Percentiles rank a stretch among this genome's conserved stretches.
phyloP scores from a whole-genome alignment of 495 filamentous ascomycete species.

The Recurvomyces mirabilis region DNA sequence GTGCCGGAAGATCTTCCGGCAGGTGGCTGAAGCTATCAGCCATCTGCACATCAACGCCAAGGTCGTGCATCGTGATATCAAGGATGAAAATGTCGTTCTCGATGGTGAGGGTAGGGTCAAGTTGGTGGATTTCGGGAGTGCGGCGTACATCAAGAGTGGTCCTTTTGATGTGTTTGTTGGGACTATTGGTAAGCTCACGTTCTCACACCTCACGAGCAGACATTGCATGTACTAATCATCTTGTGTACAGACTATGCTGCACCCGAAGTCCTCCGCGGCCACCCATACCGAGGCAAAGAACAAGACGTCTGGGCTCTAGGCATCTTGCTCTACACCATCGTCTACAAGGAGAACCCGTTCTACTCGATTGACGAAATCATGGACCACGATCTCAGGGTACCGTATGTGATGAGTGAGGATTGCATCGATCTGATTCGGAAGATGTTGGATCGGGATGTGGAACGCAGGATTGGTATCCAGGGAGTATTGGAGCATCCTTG shows the following conservation, averaged over 20 bases:
- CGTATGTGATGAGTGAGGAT: constrained; percentile 80
- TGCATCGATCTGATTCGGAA: constrained; percentile 78
- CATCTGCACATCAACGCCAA: constrained; percentile 84
- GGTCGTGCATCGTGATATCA: constrained; percentile 96
- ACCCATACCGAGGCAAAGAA: constrained; percentile 87
- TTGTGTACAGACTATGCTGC: constrained; percentile 74
- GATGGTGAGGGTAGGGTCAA: constrained; percentile 95
- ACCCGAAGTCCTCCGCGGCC: constrained; percentile 89
- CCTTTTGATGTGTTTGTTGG: constrained; percentile 99
- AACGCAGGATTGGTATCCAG: constrained; percentile 66
- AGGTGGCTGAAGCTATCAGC: constrained; percentile 79
- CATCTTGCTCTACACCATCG: constrained; percentile 93
- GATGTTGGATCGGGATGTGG: constrained; percentile 87
- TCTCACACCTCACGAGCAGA: no score
- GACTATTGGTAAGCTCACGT: constrained; percentile 71
- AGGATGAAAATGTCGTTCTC: constrained; percentile 93
- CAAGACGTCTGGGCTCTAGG: constrained; percentile 99
- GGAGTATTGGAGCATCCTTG: constrained; percentile 80
- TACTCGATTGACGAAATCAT: constrained; percentile 99
- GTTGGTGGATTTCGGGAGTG: constrained; percentile 94
- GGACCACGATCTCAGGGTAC: constrained; percentile 87
- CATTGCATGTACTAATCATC: no score
- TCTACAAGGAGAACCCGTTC: constrained; percentile 99
- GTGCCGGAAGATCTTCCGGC: constrained; percentile 86
- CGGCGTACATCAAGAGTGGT: constrained; percentile 94